These are phyloP conservation scores for Berkeleyomyces rouxiae DNA, from an alignment of 2,329 filamentous ascomycete species.

Conservation along the genomic window DNA sequence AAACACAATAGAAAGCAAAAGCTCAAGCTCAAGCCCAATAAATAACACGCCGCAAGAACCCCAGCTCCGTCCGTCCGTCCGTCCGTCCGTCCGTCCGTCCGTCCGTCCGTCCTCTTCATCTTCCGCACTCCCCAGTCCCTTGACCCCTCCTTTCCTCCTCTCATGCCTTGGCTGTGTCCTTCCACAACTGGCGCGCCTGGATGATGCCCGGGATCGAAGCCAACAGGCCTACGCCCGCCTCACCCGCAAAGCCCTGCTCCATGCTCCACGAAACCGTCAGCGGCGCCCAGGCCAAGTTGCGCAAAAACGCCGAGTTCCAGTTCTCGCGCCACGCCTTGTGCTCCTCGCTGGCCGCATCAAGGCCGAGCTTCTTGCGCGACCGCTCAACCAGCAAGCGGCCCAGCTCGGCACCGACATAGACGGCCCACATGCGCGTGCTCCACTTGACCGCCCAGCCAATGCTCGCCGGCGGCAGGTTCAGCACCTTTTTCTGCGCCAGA, in stretches of 20 bases:
- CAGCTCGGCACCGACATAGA: constrained; percentile 62
- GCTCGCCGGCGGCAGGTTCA: constrained; percentile 39
- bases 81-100: not conserved
- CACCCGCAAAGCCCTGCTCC: constrained; percentile 36
- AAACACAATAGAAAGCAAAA: not conserved
- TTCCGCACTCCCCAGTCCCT: not conserved
- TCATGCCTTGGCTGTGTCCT: constrained; percentile 17
- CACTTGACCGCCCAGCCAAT: constrained; percentile 48
- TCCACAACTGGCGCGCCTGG: constrained; percentile 26
- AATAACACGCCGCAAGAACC: not conserved
- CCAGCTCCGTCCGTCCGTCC: not conserved
- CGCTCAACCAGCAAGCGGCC: constrained; percentile 40
- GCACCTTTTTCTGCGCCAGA: constrained; percentile 54
- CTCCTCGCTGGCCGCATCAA: constrained; percentile 21
- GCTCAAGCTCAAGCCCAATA: not conserved
- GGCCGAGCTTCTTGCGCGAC: constrained; percentile 22
- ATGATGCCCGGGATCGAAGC: constrained; percentile 25
- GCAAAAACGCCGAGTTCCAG: constrained; percentile 51
- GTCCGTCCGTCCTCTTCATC: not conserved
- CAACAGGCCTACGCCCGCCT: constrained; percentile 21
- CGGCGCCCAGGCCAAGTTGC: constrained; percentile 63
- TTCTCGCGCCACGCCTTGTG: constrained; percentile 29
- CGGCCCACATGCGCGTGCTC: constrained; percentile 67
- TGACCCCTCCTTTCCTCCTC: not conserved
- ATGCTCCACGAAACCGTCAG: constrained; percentile 72